Percentiles rank a stretch among this genome's conserved stretches.
phyloP scores from a whole-genome alignment of 768 basidiomycete genomes.

The Steccherinum ochraceum region DNA sequence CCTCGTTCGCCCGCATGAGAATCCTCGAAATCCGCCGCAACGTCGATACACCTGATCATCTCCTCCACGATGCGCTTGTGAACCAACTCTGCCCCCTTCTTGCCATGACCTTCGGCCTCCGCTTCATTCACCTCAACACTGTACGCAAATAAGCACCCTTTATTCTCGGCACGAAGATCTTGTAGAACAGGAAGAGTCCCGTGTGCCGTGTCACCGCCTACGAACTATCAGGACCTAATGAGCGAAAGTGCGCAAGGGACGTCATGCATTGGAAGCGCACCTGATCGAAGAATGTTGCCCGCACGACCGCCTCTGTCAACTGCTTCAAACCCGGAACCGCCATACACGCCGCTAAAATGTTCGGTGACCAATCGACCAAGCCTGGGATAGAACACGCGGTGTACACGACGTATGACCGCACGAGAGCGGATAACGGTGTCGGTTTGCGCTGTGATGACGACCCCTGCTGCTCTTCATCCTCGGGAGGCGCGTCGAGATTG shows the following conservation, averaged over 20 bases:
- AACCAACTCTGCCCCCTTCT: slow-evolving; percentile 17
- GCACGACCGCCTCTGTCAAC: slow-evolving; percentile 62
- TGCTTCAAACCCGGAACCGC: slow-evolving; percentile 56
- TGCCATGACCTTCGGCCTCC: slow-evolving; percentile 32
- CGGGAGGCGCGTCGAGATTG: no score
- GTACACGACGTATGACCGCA: slow-evolving; percentile 80
- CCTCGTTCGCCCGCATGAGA: slow-evolving; percentile 13
- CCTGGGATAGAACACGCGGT: slow-evolving; percentile 70
- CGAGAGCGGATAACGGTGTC: slow-evolving; percentile 27
- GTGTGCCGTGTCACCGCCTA: slow-evolving; percentile 78
- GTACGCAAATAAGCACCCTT: slow-evolving; percentile 76
- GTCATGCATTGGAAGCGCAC: slow-evolving; percentile 36
- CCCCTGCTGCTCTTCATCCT: no score
- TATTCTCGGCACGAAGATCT: slow-evolving; percentile 56
- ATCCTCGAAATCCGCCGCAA: slow-evolving; percentile 79
- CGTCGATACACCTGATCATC: slow-evolving; percentile 69
- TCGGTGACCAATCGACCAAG: slow-evolving; percentile 71
- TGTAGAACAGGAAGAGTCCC: slow-evolving; percentile 61
- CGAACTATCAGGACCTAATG: slow-evolving; percentile 47
- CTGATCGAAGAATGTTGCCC: slow-evolving; percentile 82
- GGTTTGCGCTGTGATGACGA: slow-evolving; percentile 4
- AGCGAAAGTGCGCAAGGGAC: neutral
- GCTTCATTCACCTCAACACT: slow-evolving; percentile 77
- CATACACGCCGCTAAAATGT: slow-evolving; percentile 48
- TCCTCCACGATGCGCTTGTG: slow-evolving; percentile 69